These are phyloP conservation scores for Carex arenaria DNA, from an alignment of 202 grass and related monocot genomes.

Conservation along the genomic window DNA sequence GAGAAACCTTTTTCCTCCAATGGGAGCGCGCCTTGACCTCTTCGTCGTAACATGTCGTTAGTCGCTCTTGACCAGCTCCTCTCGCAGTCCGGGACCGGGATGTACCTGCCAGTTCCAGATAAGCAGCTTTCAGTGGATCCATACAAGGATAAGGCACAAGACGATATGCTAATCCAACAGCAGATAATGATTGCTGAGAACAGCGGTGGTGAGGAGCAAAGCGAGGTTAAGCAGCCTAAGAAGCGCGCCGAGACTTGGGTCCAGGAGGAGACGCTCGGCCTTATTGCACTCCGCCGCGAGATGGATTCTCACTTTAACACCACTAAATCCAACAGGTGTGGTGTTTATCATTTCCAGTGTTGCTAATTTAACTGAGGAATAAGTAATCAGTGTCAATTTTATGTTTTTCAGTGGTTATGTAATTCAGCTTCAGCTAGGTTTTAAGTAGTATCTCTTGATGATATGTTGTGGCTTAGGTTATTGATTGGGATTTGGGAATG, in stretches of 20 bases:
- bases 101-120: slow-evolving; percentile 40
- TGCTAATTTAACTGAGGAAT: not conserved
- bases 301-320: slow-evolving; percentile 90
- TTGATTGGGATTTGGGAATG: not conserved
- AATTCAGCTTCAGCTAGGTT: not conserved
- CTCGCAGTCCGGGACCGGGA: slow-evolving; percentile 3
- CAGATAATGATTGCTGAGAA: slow-evolving; percentile 62
- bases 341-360: not conserved
- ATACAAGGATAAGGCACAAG: slow-evolving; percentile 17
- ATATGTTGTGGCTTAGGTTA: not conserved
- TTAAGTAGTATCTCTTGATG: not conserved
- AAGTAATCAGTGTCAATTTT: not conserved
- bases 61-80: slow-evolving; percentile 39
- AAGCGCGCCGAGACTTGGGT: slow-evolving; percentile 97
- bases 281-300: slow-evolving; percentile 71
- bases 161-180: slow-evolving; percentile 35
- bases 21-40: slow-evolving; percentile 2
- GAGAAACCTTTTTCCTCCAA: not conserved
- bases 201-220: slow-evolving; percentile 72
- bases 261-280: slow-evolving; percentile 78
- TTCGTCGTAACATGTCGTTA: slow-evolving; percentile 25
- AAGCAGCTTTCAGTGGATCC: slow-evolving; percentile 26
- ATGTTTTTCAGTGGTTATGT: not conserved
- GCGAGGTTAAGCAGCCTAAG: slow-evolving; percentile 60
- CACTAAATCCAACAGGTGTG: slow-evolving; percentile 94